Evolutionary conservation across 164 flowering plant species (phyloP).

Genomic region (Kalanchoe fedtschenkoi): DNA sequence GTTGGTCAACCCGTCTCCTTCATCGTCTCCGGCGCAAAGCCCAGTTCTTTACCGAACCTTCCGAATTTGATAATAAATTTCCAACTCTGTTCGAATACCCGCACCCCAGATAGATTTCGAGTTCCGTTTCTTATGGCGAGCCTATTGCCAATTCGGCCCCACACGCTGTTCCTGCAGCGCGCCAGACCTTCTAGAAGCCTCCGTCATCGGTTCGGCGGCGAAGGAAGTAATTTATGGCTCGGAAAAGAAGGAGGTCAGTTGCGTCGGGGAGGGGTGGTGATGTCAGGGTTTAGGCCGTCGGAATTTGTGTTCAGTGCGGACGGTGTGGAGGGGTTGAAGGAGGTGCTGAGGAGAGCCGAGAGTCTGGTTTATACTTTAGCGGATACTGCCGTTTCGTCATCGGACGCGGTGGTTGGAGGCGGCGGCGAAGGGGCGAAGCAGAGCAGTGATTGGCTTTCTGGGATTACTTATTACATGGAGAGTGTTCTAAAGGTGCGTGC

Average conservation of each 20-base stretch:
- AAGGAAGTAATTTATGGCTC: slow-evolving; percentile 15
- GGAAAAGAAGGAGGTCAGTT: too few relatives aligned
- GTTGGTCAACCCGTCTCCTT: too few relatives aligned
- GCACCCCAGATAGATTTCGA: too few relatives aligned
- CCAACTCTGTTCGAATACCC: too few relatives aligned
- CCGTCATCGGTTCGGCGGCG: slow-evolving; percentile 9
- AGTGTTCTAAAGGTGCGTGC: slow-evolving; percentile 58
- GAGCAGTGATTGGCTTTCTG: slow-evolving; percentile 75
- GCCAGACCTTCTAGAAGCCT: too few relatives aligned
- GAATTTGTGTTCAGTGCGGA: slow-evolving; percentile 35
- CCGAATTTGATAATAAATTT: too few relatives aligned
- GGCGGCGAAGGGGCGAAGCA: slow-evolving; percentile 22
- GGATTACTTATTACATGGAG: slow-evolving; percentile 66
- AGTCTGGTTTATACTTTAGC: slow-evolving; percentile 62
- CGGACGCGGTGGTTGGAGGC: slow-evolving; percentile 18
- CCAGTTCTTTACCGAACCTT: background rate
- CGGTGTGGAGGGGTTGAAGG: slow-evolving; percentile 22
- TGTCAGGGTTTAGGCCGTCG: slow-evolving; percentile 34
- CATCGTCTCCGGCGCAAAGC: background rate
- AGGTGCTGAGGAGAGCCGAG: slow-evolving; percentile 49
- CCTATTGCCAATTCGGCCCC: slow-evolving; percentile 19
- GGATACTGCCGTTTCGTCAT: slow-evolving; percentile 64
- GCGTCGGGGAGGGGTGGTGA: slow-evolving; percentile 17
- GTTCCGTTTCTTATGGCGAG: slow-evolving; percentile 25
- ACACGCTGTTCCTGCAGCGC: slow-evolving; percentile 14